Base-by-base conservation (phyloP, 306 rosid genomes). In the Cicer judaicum region DNA sequence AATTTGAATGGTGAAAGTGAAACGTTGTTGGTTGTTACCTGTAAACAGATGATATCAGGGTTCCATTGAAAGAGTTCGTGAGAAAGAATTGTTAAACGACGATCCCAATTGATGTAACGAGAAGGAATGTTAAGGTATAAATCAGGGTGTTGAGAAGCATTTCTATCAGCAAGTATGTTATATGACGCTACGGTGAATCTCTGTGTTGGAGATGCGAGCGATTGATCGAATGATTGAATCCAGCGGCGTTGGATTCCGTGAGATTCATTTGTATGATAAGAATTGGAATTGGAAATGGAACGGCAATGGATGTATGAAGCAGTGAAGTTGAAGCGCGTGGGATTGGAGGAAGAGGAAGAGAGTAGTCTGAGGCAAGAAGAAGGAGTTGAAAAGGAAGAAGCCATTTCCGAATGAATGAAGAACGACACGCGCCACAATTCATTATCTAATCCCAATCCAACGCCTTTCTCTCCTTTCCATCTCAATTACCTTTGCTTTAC, bases 11-110 rank as follows among this genome's bases (percentile, higher is more conserved):
- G 2, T n/a, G 19, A 50, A 50, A 38, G 34, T 29, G 34, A 29
- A 29, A 29, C 5, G 34, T 29, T 7, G 34, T 47, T 59, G 2
- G 81, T 78, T 4, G 8, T 64, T 80, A 93, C 97, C 79, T 93
- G 98, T 80, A 93, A 83, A 68, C 96, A 93, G 64, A 90, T 81
- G 60, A 93, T 81, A 77, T 93, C 93, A 16, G 96, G 86, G 76
- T 81, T 79, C 92, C 86, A 89, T 10, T 76, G 71, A 18, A 84
- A 75, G 71, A 93, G 84, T 76, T 93, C 98, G 12, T 83, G 56
- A 10, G 87, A 91, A n/a, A 93, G 85, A 71, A 89, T 83, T 43
- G 70, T 79, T 83, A 73, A 84, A 10, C 98, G 88, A 18, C 72
- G 85, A 70, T 82, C 72, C 98, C 98, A 93, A 15, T 78, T 73